A percentile compares a stretch with the other conserved stretches of the same genome.
phyloP scores from a whole-genome alignment of 257 asterid genomes.

The Rubia yunnanensis region DNA sequence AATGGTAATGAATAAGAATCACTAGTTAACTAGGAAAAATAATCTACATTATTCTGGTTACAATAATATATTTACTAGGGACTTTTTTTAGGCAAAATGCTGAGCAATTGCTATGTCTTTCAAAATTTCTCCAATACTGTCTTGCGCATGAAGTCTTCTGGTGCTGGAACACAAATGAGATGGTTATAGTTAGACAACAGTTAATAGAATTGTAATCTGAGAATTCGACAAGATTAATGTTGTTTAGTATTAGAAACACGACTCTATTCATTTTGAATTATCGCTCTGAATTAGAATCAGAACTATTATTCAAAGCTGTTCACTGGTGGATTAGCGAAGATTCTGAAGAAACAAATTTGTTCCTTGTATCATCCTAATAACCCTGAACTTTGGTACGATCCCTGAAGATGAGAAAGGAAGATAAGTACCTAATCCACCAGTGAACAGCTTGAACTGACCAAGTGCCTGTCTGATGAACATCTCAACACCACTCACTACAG shows the following conservation, averaged over 20 bases:
- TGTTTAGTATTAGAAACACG: too few relatives aligned
- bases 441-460: constrained; percentile 55
- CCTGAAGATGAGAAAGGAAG: too few relatives aligned
- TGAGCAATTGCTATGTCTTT: constrained; percentile 4
- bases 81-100: not conserved
- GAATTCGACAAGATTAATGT: not conserved
- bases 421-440: constrained; percentile 49
- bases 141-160: constrained; percentile 77
- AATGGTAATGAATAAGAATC: too few relatives aligned
- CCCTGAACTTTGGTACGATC: too few relatives aligned
- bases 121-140: constrained; percentile 47
- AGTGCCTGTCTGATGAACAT: constrained; percentile 69
- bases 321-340: too few relatives aligned
- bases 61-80: not conserved
- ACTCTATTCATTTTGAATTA: too few relatives aligned
- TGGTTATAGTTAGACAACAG: not conserved
- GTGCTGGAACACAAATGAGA: constrained; percentile 32
- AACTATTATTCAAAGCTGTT: too few relatives aligned
- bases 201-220: not conserved
- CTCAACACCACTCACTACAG: constrained; percentile 64
- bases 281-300: too few relatives aligned
- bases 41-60: not conserved
- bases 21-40: not conserved
- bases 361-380: too few relatives aligned
- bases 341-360: too few relatives aligned